phyloP scores from a whole-genome alignment of 176 grass and related monocot species.

The Oryza longistaminata region DNA sequence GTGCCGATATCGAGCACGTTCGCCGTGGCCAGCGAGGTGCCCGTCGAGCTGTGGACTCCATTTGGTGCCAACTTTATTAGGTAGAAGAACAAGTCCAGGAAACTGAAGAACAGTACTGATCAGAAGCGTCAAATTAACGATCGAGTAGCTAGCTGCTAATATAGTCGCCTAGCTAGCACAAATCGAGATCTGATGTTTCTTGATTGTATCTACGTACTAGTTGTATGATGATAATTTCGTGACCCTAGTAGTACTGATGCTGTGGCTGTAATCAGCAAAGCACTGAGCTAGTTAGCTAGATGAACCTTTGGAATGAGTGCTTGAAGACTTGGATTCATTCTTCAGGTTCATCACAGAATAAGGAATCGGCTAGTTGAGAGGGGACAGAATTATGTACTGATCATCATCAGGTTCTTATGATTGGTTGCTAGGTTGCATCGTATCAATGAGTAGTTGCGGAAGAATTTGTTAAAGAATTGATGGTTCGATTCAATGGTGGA shows the following conservation, averaged over 20 bases:
- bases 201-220: slow-evolving; percentile 20
- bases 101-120: background rate
- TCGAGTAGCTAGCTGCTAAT: background rate
- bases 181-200: slow-evolving; percentile 25
- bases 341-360: slow-evolving; percentile 64
- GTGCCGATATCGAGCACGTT: slow-evolving; percentile 89
- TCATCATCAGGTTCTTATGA: slow-evolving; percentile 36
- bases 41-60: slow-evolving; percentile 81
- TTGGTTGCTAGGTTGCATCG: slow-evolving; percentile 59
- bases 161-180: background rate
- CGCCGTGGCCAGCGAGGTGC: slow-evolving; percentile 66
- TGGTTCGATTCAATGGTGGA: slow-evolving; percentile 42
- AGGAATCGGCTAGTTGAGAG: slow-evolving; percentile 33
- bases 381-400: slow-evolving; percentile 20
- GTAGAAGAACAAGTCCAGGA: slow-evolving; percentile 40
- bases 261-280: slow-evolving; percentile 13
- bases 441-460: slow-evolving; percentile 46
- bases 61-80: slow-evolving; percentile 75
- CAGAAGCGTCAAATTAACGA: slow-evolving; percentile 20
- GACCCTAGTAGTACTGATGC: slow-evolving; percentile 21
- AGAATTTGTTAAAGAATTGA: slow-evolving; percentile 44
- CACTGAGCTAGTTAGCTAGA: slow-evolving; percentile 44
- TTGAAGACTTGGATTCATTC: slow-evolving; percentile 74
- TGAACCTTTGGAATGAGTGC: slow-evolving; percentile 80
- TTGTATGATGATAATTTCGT: slow-evolving; percentile 37